Conservation (phyloP, 2,329 filamentous ascomycete genomes). For the Boeremia lycopersici region DNA sequence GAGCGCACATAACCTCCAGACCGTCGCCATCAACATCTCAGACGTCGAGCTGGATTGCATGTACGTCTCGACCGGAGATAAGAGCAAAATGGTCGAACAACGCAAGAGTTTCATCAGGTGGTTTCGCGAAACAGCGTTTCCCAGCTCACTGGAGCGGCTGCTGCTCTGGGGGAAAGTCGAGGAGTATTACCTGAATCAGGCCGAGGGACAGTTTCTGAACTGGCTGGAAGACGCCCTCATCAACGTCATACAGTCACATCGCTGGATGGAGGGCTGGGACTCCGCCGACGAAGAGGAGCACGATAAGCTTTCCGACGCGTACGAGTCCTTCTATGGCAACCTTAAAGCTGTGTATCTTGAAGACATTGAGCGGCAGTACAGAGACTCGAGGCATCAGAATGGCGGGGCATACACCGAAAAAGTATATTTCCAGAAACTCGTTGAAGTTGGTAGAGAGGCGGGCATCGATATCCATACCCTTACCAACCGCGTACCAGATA, state of each 20-base stretch:
- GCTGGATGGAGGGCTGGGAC: not conserved
- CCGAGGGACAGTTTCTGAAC: not conserved
- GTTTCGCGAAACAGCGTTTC: conserved; percentile 4
- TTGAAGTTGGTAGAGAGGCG: conserved; percentile 3
- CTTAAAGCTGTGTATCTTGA: conserved; percentile 11
- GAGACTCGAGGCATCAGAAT: no score
- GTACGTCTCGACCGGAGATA: not conserved
- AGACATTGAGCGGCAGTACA: not conserved
- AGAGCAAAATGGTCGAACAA: not conserved
- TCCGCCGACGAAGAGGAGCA: not conserved
- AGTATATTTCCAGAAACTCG: conserved; percentile 10
- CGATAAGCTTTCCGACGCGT: not conserved
- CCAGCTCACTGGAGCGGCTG: conserved; percentile 2
- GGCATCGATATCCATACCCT: conserved; percentile 19
- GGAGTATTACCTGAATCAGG: not conserved
- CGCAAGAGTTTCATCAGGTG: conserved; percentile 1
- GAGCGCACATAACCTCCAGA: not conserved
- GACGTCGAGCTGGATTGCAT: conserved; percentile 6
- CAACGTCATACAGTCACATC: conserved; percentile 3
- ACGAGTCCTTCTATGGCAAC: not conserved
- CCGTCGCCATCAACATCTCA: conserved; percentile 2
- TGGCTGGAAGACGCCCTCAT: conserved; percentile 9
- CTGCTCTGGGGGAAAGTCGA: conserved; percentile 2
- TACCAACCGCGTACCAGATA: conserved; percentile 1
- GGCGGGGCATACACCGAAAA: not conserved